phyloP scores from a whole-genome alignment of 805 yeast genomes.

The Ogataea methanolica region DNA sequence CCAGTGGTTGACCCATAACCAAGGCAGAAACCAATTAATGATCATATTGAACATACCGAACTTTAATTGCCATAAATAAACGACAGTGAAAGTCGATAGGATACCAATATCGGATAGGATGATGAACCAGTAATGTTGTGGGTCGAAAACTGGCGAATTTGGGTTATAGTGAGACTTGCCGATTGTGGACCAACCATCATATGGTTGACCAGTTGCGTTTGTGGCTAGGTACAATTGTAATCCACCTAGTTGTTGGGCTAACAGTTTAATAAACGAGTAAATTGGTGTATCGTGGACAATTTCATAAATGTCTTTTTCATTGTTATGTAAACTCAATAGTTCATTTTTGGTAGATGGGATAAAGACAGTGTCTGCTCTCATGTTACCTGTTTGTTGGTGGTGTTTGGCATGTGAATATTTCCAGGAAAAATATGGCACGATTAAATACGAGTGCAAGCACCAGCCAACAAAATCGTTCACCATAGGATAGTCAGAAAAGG shows the following conservation, averaged over 20 bases:
- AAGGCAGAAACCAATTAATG: constrained; percentile 56
- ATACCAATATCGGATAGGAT: constrained; percentile 55
- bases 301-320: constrained; percentile 35
- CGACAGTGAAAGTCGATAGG: constrained; percentile 36
- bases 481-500: constrained; percentile 49
- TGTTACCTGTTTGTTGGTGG: constrained; percentile 61
- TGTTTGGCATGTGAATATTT: constrained; percentile 56
- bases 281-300: constrained; percentile 54
- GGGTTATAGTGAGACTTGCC: constrained; percentile 53
- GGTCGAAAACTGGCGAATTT: constrained; percentile 49
- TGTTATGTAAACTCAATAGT: constrained; percentile 31
- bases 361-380: constrained; percentile 57
- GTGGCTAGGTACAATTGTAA: constrained; percentile 44
- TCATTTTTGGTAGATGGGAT: constrained; percentile 50
- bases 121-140: constrained; percentile 50
- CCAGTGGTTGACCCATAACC: constrained; percentile 61
- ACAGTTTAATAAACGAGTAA: constrained; percentile 35
- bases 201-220: constrained; percentile 55
- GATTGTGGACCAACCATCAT: constrained; percentile 36
- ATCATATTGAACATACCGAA: constrained; percentile 47
- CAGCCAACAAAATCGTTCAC: constrained; percentile 57
- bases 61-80: constrained; percentile 47
- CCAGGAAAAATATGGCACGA: constrained; percentile 63
- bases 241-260: constrained; percentile 56
- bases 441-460: constrained; percentile 52